phyloP scores from a whole-genome alignment of 2,329 filamentous ascomycete genomes.

The Colletotrichum phormii region DNA sequence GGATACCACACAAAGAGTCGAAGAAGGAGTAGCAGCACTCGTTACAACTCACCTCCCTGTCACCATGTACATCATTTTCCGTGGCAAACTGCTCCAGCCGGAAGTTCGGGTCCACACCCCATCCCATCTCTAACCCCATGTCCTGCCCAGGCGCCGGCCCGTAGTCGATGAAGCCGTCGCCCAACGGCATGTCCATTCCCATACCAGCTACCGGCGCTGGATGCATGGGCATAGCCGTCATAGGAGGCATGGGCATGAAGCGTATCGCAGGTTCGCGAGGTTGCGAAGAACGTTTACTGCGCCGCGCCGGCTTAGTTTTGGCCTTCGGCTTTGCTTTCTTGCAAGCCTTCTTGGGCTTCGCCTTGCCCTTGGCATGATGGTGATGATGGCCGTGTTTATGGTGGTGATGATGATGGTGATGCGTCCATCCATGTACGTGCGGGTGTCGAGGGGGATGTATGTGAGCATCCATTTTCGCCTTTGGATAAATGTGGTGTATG shows the following conservation, averaged over 20 bases:
- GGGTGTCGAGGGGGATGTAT: neutral
- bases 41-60: conserved; percentile 8
- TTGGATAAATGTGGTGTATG: neutral
- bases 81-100: conserved; percentile 5
- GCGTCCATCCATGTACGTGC: conserved; percentile 15
- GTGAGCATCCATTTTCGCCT: neutral
- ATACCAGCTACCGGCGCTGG: conserved; percentile 16
- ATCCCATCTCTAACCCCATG: conserved; percentile 19
- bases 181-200: conserved; percentile 1
- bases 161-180: conserved; percentile 31
- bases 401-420: conserved; percentile 19
- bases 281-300: neutral
- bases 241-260: conserved; percentile 26
- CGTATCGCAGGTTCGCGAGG: neutral
- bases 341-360: neutral
- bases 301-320: neutral
- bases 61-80: neutral
- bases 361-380: neutral
- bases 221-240: conserved; percentile 13
- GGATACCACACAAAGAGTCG: conserved; percentile 21
- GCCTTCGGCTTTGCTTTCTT: neutral
- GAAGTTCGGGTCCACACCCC: conserved; percentile 11
- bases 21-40: conserved; percentile 19
- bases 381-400: neutral
- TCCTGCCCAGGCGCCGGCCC: conserved; percentile 23